These are phyloP conservation scores for Ajuga chamaepitys DNA, from an alignment of 257 asterid species.

Conservation along the genomic window DNA sequence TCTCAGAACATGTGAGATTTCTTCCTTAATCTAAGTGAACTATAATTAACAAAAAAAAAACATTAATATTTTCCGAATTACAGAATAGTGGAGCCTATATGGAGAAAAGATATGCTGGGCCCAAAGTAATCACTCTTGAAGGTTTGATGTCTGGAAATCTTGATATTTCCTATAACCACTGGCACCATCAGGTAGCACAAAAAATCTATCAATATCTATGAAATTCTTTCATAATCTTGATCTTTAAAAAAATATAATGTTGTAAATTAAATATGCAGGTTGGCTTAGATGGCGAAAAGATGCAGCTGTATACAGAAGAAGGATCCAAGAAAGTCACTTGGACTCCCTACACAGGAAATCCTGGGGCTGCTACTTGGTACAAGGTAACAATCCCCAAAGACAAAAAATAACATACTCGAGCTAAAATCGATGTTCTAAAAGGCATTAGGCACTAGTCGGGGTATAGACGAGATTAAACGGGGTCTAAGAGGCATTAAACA, in stretches of 20 bases:
- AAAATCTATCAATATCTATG: not conserved
- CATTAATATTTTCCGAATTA: not conserved
- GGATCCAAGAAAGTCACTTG: slow-evolving; percentile 58
- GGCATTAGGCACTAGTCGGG: no score
- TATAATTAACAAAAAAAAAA: not conserved
- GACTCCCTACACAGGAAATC: slow-evolving; percentile 22
- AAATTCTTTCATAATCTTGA: not conserved
- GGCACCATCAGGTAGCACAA: slow-evolving; percentile 64
- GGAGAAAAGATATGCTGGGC: slow-evolving; percentile 96
- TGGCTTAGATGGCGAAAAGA: slow-evolving; percentile 60
- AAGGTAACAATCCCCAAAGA: slow-evolving; percentile 37
- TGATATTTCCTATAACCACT: slow-evolving; percentile 54
- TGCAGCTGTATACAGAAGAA: slow-evolving; percentile 42
- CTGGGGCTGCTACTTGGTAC: slow-evolving; percentile 81
- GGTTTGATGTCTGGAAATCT: slow-evolving; percentile 91
- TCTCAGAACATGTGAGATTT: no score
- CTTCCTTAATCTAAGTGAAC: not conserved
- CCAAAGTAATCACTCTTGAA: slow-evolving; percentile 53
- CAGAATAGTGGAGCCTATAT: slow-evolving; percentile 96
- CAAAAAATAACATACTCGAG: no score
- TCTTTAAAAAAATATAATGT: not conserved
- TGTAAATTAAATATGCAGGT: slow-evolving; percentile 29
- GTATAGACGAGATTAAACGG: no score
- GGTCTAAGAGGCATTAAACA: no score
- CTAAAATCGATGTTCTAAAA: no score